Percentiles rank a stretch among this genome's conserved stretches.
Conservation (phyloP, 2,329 filamentous ascomycete species). For the Parastagonospora nodorum region DNA sequence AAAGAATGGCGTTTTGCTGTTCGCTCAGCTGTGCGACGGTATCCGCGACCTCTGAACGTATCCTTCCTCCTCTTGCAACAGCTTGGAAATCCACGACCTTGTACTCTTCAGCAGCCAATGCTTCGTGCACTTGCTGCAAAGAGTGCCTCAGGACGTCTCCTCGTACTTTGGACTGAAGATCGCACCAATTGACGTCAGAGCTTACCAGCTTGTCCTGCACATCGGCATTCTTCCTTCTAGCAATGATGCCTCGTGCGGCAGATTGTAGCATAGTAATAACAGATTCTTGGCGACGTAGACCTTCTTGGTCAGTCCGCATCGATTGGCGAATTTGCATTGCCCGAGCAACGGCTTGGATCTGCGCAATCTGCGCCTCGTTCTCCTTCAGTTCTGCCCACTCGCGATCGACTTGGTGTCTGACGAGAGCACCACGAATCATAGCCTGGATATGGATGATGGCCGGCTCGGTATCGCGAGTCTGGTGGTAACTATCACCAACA, state of each 20-base stretch:
- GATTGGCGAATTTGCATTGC: constrained; percentile 49
- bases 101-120: constrained; percentile 37
- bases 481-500: constrained; percentile 60
- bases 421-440: constrained; percentile 68
- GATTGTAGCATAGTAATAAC: constrained; percentile 65
- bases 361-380: constrained; percentile 56
- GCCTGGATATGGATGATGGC: constrained; percentile 59
- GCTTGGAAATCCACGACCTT: constrained; percentile 48
- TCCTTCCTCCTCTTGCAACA: constrained; percentile 43
- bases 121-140: constrained; percentile 36
- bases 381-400: constrained; percentile 41
- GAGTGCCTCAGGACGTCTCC: constrained; percentile 42
- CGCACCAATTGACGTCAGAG: constrained; percentile 47
- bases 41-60: constrained; percentile 36
- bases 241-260: constrained; percentile 60
- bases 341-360: constrained; percentile 50
- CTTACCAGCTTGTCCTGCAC: constrained; percentile 49
- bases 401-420: constrained; percentile 60
- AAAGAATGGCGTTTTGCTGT: constrained; percentile 51
- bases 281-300: constrained; percentile 45
- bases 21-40: constrained; percentile 49
- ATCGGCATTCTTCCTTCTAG: constrained; percentile 48
- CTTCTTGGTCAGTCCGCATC: constrained; percentile 40
- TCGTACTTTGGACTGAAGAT: constrained; percentile 54
- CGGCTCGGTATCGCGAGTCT: constrained; percentile 66